Evolutionary conservation across 441 rosid genomes (phyloP), one percentile per base, ranked within the genome.

Genomic region (Aleurites moluccanus): DNA sequence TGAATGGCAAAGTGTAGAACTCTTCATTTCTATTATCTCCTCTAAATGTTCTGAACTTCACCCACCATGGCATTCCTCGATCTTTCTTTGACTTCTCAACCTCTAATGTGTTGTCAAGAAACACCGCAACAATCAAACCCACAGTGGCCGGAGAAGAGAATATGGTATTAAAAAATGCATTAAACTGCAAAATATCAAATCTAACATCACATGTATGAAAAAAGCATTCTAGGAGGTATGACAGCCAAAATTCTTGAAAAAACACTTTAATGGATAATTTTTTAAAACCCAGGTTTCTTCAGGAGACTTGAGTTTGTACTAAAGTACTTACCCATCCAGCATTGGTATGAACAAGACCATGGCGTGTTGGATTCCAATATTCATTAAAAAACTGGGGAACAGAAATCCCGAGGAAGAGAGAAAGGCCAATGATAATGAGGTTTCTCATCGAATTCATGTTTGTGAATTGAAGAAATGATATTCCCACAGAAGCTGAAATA

Each of bases 11-110:
- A 18, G 97, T 91, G 85, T 96, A 96, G 82, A 96, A 96, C 84
- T 96, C 98, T 38, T 93, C 97, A 28, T 92, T 96, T 60, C 99
- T 77, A 76, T 90, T 86, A 73, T 96, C 97, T 77, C 98, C 99
- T 78, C 91, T 88, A 53, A 96, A 93, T n/a, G 97, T 86, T 72
- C 96, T 84, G 81, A 96, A 96, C 81, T 96, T 93, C 40, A 84
- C 97, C 98, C 99, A 96, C 98, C 99, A 96, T 11, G 96, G 96
- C 96, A 96, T 86, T 40, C 99, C 98, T 75, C 98, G 80, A 60
- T 93, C 99, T 78, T 79, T 87, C 52, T 92, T 95, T 7, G 89
- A 88, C 27, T 91, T 90, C 85, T 92, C 91, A 73, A 89, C 92
- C 25, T 96, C 99, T 1, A 96, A 76, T 6, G 98, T 96, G 64